Evolutionary conservation across 176 grass and related monocot species (phyloP).

Genomic region (Pharus latifolius): DNA sequence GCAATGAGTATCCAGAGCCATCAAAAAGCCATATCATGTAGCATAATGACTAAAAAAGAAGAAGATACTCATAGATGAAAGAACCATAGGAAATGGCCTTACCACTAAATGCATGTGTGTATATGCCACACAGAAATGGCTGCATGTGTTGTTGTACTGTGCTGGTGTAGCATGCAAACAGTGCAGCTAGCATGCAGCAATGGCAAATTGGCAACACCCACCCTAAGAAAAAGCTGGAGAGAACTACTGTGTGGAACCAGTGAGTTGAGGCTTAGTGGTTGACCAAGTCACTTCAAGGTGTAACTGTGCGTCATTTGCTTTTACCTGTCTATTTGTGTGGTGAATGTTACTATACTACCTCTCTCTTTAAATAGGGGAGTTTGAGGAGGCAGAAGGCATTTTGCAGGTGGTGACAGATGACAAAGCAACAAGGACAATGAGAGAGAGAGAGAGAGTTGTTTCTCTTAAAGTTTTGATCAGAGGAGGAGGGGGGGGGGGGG

Average conservation of each 20-base stretch:
- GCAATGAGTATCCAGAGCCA: neutral
- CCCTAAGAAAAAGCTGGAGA: neutral
- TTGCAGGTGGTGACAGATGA: conserved; percentile 35
- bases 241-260: neutral
- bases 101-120: neutral
- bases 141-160: neutral
- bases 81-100: neutral
- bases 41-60: neutral
- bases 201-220: neutral
- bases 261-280: neutral
- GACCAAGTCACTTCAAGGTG: conserved; percentile 7
- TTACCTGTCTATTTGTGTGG: neutral
- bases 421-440: neutral
- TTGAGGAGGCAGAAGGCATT: conserved; percentile 46
- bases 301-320: neutral
- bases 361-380: neutral
- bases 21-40: neutral
- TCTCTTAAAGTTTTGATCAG: neutral
- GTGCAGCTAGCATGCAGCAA: neutral
- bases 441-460: neutral
- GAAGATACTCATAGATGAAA: neutral
- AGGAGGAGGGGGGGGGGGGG: neutral
- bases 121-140: neutral
- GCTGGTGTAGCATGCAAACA: neutral
- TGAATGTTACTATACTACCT: neutral